Conservation (phyloP, 2,329 filamentous ascomycete species). For the Beauveria caledonica region DNA sequence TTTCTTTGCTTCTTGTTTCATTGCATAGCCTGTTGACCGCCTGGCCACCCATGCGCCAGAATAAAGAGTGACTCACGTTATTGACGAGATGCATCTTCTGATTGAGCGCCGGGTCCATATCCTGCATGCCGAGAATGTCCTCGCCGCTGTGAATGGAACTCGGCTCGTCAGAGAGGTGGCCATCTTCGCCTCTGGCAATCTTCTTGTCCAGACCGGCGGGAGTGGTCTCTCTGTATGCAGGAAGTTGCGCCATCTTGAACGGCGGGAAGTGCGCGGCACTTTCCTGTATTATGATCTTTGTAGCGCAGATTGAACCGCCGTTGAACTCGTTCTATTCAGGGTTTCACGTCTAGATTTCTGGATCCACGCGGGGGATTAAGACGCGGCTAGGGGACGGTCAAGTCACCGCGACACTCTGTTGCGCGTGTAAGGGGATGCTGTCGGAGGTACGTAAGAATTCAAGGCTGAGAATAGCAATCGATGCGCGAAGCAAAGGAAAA, state of each 20-base stretch:
- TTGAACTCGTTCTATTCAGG: not conserved
- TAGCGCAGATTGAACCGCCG: not conserved
- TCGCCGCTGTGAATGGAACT: slow-evolving; percentile 20
- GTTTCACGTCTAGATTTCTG: not conserved
- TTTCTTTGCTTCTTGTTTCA: not conserved
- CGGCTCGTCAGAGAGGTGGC: not conserved
- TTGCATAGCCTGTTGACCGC: not conserved
- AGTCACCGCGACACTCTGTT: not conserved
- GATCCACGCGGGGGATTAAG: slow-evolving; percentile 1
- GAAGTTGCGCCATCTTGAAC: slow-evolving; percentile 2
- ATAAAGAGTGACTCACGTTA: slow-evolving; percentile 37
- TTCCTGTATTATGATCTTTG: not conserved
- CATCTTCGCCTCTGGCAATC: slow-evolving; percentile 4
- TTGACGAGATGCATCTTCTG: slow-evolving; percentile 64
- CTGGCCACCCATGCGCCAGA: not conserved
- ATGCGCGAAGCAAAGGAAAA: not conserved
- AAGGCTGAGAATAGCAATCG: not conserved
- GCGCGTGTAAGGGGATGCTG: not conserved
- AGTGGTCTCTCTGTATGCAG: slow-evolving; percentile 1
- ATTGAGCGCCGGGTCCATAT: slow-evolving; percentile 52
- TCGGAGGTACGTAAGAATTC: not conserved
- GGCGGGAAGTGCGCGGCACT: not conserved
- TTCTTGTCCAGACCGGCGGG: slow-evolving; percentile 2
- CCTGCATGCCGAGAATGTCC: slow-evolving; percentile 49
- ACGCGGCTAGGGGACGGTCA: not conserved